phyloP scores from a whole-genome alignment of 2,329 filamentous ascomycete species.

The Thielaviopsis punctulata region DNA sequence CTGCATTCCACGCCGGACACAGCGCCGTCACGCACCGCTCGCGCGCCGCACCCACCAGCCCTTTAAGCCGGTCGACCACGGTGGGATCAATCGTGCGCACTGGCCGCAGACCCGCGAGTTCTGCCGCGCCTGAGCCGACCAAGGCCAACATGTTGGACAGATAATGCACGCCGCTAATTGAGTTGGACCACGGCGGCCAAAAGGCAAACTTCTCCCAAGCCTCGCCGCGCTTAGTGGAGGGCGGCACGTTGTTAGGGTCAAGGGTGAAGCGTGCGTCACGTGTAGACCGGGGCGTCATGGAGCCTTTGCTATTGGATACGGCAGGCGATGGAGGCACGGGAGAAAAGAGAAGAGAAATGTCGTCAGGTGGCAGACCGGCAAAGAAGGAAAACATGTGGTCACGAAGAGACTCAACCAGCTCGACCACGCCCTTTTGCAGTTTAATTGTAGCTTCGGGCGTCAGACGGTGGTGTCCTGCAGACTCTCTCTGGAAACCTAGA shows the following conservation, averaged over 20 bases:
- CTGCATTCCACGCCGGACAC: slow-evolving; percentile 80
- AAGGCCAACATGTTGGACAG: slow-evolving; percentile 65
- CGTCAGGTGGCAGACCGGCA: slow-evolving; percentile 71
- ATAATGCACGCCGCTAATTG: slow-evolving; percentile 80
- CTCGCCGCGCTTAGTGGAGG: slow-evolving; percentile 63
- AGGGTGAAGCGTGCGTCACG: slow-evolving; percentile 65
- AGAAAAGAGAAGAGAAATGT: slow-evolving; percentile 74
- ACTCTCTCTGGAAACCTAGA: slow-evolving; percentile 64
- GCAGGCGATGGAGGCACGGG: slow-evolving; percentile 54
- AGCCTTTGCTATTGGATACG: slow-evolving; percentile 28
- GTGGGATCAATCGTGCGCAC: slow-evolving; percentile 38
- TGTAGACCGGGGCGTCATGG: slow-evolving; percentile 35
- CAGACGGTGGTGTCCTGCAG: slow-evolving; percentile 63
- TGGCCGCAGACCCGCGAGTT: slow-evolving; percentile 61
- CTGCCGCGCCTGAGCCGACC: slow-evolving; percentile 71
- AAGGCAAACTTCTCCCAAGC: slow-evolving; percentile 89
- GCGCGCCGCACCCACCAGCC: slow-evolving; percentile 58
- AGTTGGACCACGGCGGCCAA: slow-evolving; percentile 88
- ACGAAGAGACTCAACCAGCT: slow-evolving; percentile 69
- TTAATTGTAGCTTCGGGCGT: slow-evolving; percentile 52
- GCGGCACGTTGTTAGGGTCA: slow-evolving; percentile 59
- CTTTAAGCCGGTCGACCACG: slow-evolving; percentile 54
- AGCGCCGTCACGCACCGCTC: slow-evolving; percentile 76
- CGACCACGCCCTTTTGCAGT: slow-evolving; percentile 59
- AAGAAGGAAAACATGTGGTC: slow-evolving; percentile 72